These are phyloP conservation scores for Zoysia matrella DNA, from an alignment of 202 grass and related monocot genomes.

Conservation along the genomic window DNA sequence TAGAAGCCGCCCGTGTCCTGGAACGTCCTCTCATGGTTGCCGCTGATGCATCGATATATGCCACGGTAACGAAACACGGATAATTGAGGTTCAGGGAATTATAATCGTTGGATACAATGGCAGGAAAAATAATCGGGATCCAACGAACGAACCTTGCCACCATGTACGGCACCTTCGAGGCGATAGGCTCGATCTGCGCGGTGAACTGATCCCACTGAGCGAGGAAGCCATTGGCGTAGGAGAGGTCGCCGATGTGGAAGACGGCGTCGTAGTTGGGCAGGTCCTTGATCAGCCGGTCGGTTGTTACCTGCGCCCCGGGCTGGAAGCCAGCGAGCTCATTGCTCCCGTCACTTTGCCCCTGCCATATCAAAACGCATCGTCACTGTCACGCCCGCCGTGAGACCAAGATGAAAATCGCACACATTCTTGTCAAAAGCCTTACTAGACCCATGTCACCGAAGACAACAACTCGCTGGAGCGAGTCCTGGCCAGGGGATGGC, in stretches of 20 bases:
- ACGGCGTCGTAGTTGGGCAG: conserved; percentile 68
- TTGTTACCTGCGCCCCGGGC: conserved; percentile 57
- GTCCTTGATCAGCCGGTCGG: conserved; percentile 55
- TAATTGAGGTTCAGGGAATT: not conserved
- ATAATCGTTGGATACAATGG: not conserved
- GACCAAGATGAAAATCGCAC: not conserved
- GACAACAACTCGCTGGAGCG: conserved; percentile 55
- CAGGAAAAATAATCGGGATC: not conserved
- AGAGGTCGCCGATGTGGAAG: conserved; percentile 70
- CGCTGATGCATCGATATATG: conserved; percentile 25
- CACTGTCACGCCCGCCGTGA: not conserved
- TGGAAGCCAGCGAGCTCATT: conserved; percentile 64
- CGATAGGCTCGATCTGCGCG: conserved; percentile 54
- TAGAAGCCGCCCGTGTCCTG: conserved; percentile 62
- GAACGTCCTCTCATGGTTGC: conserved; percentile 66
- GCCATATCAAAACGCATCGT: not conserved
- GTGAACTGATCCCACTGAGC: conserved; percentile 80
- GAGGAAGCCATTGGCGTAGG: conserved; percentile 60
- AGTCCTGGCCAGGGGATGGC: conserved; percentile 64
- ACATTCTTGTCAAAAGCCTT: not conserved
- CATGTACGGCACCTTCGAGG: conserved; percentile 62
- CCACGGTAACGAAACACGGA: not conserved
- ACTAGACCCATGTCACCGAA: conserved; percentile 78
- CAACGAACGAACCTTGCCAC: conserved; percentile 48
- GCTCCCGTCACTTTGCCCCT: conserved; percentile 54